Base-by-base conservation (phyloP, 2,329 filamentous ascomycete genomes). In the Phyllosticta citrichinensis region DNA sequence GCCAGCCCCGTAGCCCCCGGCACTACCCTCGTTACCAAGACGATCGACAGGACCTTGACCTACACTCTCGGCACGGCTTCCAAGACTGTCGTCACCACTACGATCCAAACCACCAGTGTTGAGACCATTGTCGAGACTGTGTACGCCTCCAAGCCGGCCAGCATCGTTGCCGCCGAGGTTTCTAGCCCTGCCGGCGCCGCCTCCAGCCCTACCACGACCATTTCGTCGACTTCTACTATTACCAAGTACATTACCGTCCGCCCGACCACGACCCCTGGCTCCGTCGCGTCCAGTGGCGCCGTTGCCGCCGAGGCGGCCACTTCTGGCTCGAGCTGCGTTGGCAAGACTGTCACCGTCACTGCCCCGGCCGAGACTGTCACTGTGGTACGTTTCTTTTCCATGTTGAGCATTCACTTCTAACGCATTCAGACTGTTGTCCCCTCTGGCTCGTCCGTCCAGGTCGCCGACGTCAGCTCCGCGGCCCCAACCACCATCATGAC, bases 51-150 rank as follows among this genome's bases (percentile, higher is more conserved):
- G 25, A 59, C 59, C 27, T 27, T 61, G 55, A 59, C 62, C 56
- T 75, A 77, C 68, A 76, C 76, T 64, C 65, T 76, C 62, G 69
- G 73, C 64, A 63, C 68, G 62, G 70, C 71, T 57, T 77, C 68
- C 64, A 78, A 74, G 64, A 79, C 77, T 67, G 74, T 77, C 61
- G 69, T 81, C 63, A 77, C 70, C 57, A 71, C 75, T 63, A 79
- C 77, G 63, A 68, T 75, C 65, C 66, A 75, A 67, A 68, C 73
- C 66, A 77, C 77, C 63, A 58, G 70, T 62, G 74, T 71, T 35
- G 66, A 71, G 66, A 64, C 72, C n/a, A 57, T 62, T 19, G 20
- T 19, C 19, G 50, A 62, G 61, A 60, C 57, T 27, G 30, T 60
- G 58, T 62, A 71, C 62, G 40, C 70, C 58, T 72, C 71, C 63